Percentiles rank a stretch among this genome's conserved stretches.
Conservation (phyloP, 2,329 filamentous ascomycete genomes). For the Arthrobotrys entomopaga region DNA sequence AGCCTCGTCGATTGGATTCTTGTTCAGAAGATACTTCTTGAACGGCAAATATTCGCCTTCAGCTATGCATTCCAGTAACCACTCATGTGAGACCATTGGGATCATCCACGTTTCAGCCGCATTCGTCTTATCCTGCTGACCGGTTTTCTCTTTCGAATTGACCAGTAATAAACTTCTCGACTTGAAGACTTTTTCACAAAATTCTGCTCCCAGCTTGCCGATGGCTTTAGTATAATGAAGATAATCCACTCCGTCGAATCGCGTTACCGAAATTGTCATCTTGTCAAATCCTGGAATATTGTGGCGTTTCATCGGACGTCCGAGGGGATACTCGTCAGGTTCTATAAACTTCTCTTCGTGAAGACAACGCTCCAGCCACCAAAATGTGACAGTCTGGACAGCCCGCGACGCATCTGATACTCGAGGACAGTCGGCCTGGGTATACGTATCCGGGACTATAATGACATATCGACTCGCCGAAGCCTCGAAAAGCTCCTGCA, state of each 20-base stretch:
- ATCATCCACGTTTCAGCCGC: constrained; percentile 79
- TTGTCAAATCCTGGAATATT: constrained; percentile 69
- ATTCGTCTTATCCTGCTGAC: constrained; percentile 76
- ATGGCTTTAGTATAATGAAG: constrained; percentile 83
- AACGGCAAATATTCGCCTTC: constrained; percentile 59
- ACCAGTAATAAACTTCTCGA: constrained; percentile 80
- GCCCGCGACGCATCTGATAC: constrained; percentile 60
- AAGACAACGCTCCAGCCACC: constrained; percentile 91
- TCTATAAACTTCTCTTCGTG: constrained; percentile 77
- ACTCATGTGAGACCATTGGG: constrained; percentile 81
- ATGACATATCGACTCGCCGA: constrained; percentile 48
- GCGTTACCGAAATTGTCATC: constrained; percentile 81
- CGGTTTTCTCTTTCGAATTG: constrained; percentile 66
- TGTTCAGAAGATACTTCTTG: constrained; percentile 54
- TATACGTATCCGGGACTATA: constrained; percentile 64
- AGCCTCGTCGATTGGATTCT: constrained; percentile 17
- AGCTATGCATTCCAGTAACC: constrained; percentile 84
- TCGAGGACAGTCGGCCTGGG: constrained; percentile 55
- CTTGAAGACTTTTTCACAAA: constrained; percentile 79
- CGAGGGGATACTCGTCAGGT: constrained; percentile 76
- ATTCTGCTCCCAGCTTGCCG: constrained; percentile 75
- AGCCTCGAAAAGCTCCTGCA: constrained; percentile 56
- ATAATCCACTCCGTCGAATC: constrained; percentile 84
- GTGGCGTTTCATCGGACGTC: constrained; percentile 74
- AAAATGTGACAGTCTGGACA: constrained; percentile 77